Evolutionary conservation across 192 early-diverging fungal species (phyloP).

Genomic region (Chytriomyces confervae): DNA sequence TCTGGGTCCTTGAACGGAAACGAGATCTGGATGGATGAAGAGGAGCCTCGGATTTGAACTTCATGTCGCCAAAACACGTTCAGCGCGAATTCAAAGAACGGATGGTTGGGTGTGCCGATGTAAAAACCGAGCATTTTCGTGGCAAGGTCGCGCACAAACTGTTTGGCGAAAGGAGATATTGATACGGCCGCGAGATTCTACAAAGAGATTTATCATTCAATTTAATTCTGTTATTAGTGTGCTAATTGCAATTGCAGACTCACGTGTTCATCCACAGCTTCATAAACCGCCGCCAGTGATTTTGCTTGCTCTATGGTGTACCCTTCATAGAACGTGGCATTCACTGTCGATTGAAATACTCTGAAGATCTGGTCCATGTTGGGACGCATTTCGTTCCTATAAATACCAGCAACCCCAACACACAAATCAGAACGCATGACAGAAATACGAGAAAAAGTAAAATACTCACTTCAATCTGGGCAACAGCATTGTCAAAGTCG

Average conservation of each 20-base stretch:
- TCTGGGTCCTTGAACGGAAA: slow-evolving; percentile 8
- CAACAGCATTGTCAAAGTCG: slow-evolving; percentile 3
- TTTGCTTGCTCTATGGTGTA: not conserved
- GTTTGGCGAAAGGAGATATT: not conserved
- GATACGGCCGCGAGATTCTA: slow-evolving; percentile 15
- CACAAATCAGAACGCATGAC: not conserved
- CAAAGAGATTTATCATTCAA: not conserved
- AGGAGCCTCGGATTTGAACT: not conserved
- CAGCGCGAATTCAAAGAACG: slow-evolving; percentile 17
- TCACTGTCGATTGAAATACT: not conserved
- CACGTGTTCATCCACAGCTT: not conserved
- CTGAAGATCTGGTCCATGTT: slow-evolving; percentile 12
- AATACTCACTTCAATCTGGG: not conserved
- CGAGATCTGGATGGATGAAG: not conserved
- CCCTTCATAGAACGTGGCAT: not conserved
- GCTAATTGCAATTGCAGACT: not conserved
- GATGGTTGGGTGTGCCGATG: slow-evolving; percentile 10
- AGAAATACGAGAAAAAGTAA: not conserved
- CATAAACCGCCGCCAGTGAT: not conserved
- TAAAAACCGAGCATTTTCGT: not conserved
- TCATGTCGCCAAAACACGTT: not conserved
- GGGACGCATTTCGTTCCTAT: slow-evolving; percentile 24
- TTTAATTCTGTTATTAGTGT: not conserved
- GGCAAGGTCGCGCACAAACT: slow-evolving; percentile 2
- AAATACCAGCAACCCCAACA: not conserved